Conservation (phyloP, 1,284 basidiomycete genomes). For the Ganoderma lucidum region DNA sequence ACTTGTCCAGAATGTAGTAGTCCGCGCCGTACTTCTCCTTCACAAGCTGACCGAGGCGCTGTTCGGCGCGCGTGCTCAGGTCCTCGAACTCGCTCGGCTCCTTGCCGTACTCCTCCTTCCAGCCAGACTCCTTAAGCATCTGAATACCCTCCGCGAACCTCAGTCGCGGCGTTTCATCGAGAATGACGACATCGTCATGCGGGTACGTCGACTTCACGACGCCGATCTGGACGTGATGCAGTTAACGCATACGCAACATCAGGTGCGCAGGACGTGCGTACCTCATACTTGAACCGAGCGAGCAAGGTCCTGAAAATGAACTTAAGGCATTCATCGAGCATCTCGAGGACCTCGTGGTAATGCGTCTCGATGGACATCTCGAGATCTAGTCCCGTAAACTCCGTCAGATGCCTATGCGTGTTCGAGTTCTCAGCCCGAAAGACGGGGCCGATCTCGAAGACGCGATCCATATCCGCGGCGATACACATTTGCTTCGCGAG, state of each 20-base stretch:
- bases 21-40: slow-evolving; percentile 75
- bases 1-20: slow-evolving; percentile 76
- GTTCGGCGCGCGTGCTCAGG: slow-evolving; percentile 60
- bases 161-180: slow-evolving; percentile 59
- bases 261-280: slow-evolving; percentile 17
- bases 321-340: slow-evolving; percentile 50
- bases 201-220: slow-evolving; percentile 67
- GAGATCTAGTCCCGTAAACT: slow-evolving; percentile 78
- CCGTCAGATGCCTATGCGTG: slow-evolving; percentile 78
- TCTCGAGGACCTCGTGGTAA: slow-evolving; percentile 63
- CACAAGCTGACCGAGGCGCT: slow-evolving; percentile 66
- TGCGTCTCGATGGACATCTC: slow-evolving; percentile 78
- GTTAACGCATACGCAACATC: not conserved
- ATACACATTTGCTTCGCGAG: slow-evolving; percentile 83
- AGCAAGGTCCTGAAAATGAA: slow-evolving; percentile 48
- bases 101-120: slow-evolving; percentile 53
- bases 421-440: slow-evolving; percentile 81
- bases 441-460: slow-evolving; percentile 78
- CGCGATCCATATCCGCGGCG: slow-evolving; percentile 73
- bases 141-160: slow-evolving; percentile 66
- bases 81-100: slow-evolving; percentile 57
- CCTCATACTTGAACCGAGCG: slow-evolving; percentile 46
- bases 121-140: slow-evolving; percentile 59
- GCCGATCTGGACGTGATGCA: slow-evolving; percentile 49
- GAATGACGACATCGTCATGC: slow-evolving; percentile 55